Evolutionary conservation across 2,329 filamentous ascomycete genomes (phyloP).

Genomic region (Arthrinium puccinioides): DNA sequence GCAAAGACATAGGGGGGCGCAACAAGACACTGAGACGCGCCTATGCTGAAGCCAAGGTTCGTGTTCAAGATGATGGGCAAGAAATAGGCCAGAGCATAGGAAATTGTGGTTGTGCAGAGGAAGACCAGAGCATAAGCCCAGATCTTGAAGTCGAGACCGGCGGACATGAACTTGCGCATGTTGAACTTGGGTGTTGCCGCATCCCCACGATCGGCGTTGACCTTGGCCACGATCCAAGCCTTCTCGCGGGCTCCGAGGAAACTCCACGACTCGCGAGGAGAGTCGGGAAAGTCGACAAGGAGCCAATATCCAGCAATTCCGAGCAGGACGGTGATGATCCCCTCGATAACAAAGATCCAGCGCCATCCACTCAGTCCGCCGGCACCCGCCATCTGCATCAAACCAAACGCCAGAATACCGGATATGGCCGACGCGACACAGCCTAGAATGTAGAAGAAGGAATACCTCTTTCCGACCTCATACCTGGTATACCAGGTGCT

Average conservation of each 20-base stretch:
- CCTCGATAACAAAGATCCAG: slow-evolving; percentile 39
- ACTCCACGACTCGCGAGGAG: slow-evolving; percentile 25
- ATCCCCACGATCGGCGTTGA: slow-evolving; percentile 39
- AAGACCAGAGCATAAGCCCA: slow-evolving; percentile 48
- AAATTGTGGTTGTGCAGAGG: slow-evolving; percentile 62
- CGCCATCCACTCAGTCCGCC: slow-evolving; percentile 52
- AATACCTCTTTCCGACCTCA: slow-evolving; percentile 65
- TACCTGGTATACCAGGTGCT: slow-evolving; percentile 48
- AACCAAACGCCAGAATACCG: slow-evolving; percentile 63
- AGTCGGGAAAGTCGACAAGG: slow-evolving; percentile 44
- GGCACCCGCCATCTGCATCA: slow-evolving; percentile 57
- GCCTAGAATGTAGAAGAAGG: slow-evolving; percentile 62
- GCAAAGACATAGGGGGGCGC: slow-evolving; percentile 64
- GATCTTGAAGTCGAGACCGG: slow-evolving; percentile 16
- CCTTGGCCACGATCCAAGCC: slow-evolving; percentile 27
- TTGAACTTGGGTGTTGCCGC: slow-evolving; percentile 39
- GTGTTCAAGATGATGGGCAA: slow-evolving; percentile 63
- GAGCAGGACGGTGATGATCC: slow-evolving; percentile 45
- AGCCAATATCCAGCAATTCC: slow-evolving; percentile 28
- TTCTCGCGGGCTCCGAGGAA: slow-evolving; percentile 34
- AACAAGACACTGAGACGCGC: slow-evolving; percentile 60
- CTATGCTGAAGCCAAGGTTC: slow-evolving; percentile 58
- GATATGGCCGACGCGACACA: slow-evolving; percentile 59
- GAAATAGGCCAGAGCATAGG: slow-evolving; percentile 73
- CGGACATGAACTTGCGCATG: slow-evolving; percentile 25